These are phyloP conservation scores for Psilocybe sp. DNA, from an alignment of 768 basidiomycete genomes.

Conservation along the genomic window DNA sequence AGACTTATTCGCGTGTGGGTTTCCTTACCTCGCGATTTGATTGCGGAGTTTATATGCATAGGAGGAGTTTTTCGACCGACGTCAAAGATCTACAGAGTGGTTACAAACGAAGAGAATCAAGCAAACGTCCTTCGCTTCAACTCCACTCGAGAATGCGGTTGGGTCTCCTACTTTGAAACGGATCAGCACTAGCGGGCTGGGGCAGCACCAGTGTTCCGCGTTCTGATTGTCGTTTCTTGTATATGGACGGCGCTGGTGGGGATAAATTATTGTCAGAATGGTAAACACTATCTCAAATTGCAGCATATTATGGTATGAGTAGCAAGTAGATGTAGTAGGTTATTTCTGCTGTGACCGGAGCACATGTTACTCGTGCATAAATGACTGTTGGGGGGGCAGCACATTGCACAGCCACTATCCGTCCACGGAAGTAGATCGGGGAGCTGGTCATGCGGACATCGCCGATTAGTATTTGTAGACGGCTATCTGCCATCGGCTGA, in stretches of 20 bases:
- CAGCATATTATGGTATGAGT: no score
- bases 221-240: neutral
- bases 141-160: neutral
- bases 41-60: neutral
- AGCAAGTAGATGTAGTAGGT: neutral
- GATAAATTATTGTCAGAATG: neutral
- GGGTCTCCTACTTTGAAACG: neutral
- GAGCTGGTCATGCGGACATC: constrained; percentile 18
- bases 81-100: neutral
- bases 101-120: neutral
- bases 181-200: neutral
- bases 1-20: neutral
- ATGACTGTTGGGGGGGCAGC: neutral
- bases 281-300: neutral
- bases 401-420: constrained; percentile 16
- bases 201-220: neutral
- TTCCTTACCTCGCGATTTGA: no score
- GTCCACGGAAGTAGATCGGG: constrained; percentile 17
- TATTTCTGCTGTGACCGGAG: neutral
- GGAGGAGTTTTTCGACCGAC: constrained; percentile 7
- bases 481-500: constrained; percentile 22
- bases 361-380: neutral
- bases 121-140: no score
- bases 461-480: constrained; percentile 15
- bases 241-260: no score